Conservation (phyloP, 2,329 filamentous ascomycete genomes). For the Anisogramma anomala region DNA sequence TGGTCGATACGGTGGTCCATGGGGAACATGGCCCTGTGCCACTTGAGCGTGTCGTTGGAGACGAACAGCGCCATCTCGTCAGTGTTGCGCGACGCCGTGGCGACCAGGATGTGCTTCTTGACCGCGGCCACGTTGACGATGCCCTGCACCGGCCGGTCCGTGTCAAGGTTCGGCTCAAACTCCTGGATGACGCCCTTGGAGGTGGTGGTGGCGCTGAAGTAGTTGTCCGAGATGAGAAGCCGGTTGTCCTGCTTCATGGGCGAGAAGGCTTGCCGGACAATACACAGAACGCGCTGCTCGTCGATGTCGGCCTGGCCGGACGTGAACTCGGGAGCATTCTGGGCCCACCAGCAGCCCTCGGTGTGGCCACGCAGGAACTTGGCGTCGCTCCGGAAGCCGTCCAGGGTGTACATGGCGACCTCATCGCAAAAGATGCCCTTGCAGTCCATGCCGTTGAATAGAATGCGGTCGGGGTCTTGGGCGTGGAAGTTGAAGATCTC, state of each 20-base stretch:
- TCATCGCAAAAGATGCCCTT: conserved; percentile 52
- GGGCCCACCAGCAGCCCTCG: conserved; percentile 78
- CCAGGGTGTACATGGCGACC: conserved; percentile 61
- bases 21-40: conserved; percentile 87
- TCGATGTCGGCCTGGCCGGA: conserved; percentile 55
- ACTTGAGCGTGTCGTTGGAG: conserved; percentile 68
- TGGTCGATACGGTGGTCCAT: conserved; percentile 69
- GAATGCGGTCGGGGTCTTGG: conserved; percentile 67
- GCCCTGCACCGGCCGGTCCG: conserved; percentile 62
- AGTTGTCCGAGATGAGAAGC: conserved; percentile 71
- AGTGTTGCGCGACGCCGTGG: conserved; percentile 65
- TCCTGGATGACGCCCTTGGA: conserved; percentile 40
- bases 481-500: conserved; percentile 67
- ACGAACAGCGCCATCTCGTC: conserved; percentile 89
- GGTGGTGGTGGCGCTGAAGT: conserved; percentile 47
- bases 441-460: conserved; percentile 70
- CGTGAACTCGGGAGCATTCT: conserved; percentile 60
- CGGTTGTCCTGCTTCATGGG: conserved; percentile 62
- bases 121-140: conserved; percentile 72
- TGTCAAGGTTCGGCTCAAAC: conserved; percentile 67
- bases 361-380: conserved; percentile 57
- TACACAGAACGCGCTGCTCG: conserved; percentile 64
- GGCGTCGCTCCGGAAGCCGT: conserved; percentile 64
- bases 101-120: conserved; percentile 78
- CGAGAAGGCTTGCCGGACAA: conserved; percentile 62